Evolutionary conservation across 2,329 filamentous ascomycete genomes (phyloP), one percentile per base, ranked within the genome.

Genomic region (Chaetothyriales sp.): DNA sequence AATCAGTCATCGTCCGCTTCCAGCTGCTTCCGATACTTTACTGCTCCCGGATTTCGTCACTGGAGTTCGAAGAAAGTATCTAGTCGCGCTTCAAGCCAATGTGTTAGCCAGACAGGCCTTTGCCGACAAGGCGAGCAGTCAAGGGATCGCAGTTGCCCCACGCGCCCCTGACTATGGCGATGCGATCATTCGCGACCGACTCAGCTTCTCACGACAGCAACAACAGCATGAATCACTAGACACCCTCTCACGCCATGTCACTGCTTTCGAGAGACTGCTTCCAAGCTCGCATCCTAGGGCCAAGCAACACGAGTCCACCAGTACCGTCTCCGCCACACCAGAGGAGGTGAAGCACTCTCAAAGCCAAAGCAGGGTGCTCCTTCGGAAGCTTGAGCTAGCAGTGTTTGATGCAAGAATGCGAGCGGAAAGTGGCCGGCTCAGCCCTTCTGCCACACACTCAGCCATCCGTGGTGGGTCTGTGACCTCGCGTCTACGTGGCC

Each of bases 341-440:
- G 32, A 39, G 15, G 15, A 10, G 8, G 2, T 32, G 7, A 10
- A 32, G 28, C 28, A 12, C 43, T 5, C 15, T 19, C 43, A 12
- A n/a, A 19, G 12, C 18, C 45, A 47, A 28, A 25, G 22, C 10
- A 10, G 18, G 18, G 45, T 10, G 20, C 28, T 25, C 20, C 22
- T 32, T 10, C 7, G 20, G 8, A 47, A 47, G 20, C 55, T 60
- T 15, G 56, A 60, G 45, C 28, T 54, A 28, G 58, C 55, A 18
- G 46, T 60, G n/a, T 50, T 59, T 12, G 47, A 50, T 28, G 55
- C 56, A n/a, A 51, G 51, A 20, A 48, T 50, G n/a, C 48, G 56
- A 46, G 49, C 53, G 3, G 52, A 46, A 44, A 45, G 28, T 2
- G 50, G 56, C 26, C 47, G 48, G 18, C 22, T 22, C 10, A 15